Evolutionary conservation across 164 flowering plant species (phyloP).

Genomic region (Magnolia kwangsiensis): DNA sequence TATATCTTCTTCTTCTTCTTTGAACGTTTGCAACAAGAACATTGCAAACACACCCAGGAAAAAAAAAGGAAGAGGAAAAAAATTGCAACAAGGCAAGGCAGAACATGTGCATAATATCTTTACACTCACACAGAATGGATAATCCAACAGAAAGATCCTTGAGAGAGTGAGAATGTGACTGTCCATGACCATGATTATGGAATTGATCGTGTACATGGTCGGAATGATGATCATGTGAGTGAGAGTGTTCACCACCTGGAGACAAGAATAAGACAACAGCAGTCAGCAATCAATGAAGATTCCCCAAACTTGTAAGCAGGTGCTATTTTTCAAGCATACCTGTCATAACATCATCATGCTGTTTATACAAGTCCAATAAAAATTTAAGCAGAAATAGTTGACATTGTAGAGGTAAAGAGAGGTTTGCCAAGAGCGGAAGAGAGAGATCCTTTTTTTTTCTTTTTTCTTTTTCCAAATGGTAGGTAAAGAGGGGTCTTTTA

Average conservation of each 20-base stretch:
- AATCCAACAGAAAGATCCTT: conserved; percentile 89
- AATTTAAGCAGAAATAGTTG: background rate
- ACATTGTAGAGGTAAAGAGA: background rate
- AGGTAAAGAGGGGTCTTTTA: too few relatives aligned
- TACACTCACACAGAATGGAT: conserved; percentile 67
- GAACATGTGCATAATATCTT: background rate
- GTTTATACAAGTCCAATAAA: background rate
- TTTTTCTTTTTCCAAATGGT: too few relatives aligned
- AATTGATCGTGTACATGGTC: conserved; percentile 44
- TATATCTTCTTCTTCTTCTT: too few relatives aligned
- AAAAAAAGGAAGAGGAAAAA: background rate
- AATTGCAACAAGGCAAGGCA: background rate
- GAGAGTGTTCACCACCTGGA: conserved; percentile 82
- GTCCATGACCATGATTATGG: conserved; percentile 29
- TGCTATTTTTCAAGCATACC: background rate
- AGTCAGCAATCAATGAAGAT: background rate
- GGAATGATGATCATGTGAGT: conserved; percentile 49
- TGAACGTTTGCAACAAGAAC: too few relatives aligned
- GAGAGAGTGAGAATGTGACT: conserved; percentile 68
- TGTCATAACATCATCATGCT: background rate
- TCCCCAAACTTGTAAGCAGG: background rate
- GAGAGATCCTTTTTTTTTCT: too few relatives aligned
- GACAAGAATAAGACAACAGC: conserved; percentile 4
- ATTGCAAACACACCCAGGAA: background rate
- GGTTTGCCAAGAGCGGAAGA: too few relatives aligned